Evolutionary conservation across 306 rosid genomes (phyloP).

Genomic region (Gastrolobium bilobum): DNA sequence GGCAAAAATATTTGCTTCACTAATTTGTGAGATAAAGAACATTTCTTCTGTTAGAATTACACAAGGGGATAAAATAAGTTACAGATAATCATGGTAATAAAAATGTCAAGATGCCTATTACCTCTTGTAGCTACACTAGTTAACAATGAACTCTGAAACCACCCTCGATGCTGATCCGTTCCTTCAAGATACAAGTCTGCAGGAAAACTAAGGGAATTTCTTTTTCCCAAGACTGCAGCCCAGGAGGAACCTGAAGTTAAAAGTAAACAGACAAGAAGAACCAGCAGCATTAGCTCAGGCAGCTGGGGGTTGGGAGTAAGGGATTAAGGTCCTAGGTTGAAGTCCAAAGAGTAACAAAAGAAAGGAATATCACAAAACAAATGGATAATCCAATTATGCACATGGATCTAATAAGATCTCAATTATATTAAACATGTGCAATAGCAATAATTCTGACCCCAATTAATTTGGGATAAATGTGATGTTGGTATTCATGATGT

Average conservation of each 20-base stretch:
- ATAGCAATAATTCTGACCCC: neutral
- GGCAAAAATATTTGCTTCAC: neutral
- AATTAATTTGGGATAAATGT: no score
- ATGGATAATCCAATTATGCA: conserved; percentile 1
- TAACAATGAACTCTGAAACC: conserved; percentile 98
- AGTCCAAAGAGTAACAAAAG: conserved; percentile 15
- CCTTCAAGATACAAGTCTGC: conserved; percentile 99
- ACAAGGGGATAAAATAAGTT: neutral
- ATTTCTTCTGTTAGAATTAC: neutral
- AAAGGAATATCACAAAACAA: conserved; percentile 23
- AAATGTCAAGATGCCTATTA: conserved; percentile 45
- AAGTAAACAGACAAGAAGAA: conserved; percentile 44
- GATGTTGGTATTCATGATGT: neutral
- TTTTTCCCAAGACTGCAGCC: conserved; percentile 91
- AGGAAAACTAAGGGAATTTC: conserved; percentile 76
- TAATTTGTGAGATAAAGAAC: neutral
- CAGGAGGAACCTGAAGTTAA: conserved; percentile 93
- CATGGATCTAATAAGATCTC: conserved; percentile 25
- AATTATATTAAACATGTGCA: conserved; percentile 28
- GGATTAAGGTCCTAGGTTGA: conserved; percentile 37
- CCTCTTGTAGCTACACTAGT: conserved; percentile 96
- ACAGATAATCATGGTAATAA: conserved; percentile 9
- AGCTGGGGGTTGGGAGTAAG: conserved; percentile 21
- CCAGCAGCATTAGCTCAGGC: conserved; percentile 34
- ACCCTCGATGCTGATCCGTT: conserved; percentile 99